These are phyloP conservation scores for Syzygium jambos DNA, from an alignment of 345 rosid species.

Conservation along the genomic window DNA sequence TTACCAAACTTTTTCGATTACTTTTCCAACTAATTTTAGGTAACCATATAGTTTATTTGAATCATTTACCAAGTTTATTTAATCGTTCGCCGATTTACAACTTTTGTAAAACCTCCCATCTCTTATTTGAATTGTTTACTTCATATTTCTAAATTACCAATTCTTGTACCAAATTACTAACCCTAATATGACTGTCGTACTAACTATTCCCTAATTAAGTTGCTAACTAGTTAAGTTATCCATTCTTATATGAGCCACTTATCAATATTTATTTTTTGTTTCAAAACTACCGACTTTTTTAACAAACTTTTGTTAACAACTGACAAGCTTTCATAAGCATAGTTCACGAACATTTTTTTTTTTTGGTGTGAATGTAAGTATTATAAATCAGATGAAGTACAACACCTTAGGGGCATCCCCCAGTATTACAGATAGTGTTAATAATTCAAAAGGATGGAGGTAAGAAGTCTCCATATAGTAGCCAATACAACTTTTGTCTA, in stretches of 20 bases:
- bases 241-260: neutral
- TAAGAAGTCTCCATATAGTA: too few relatives aligned
- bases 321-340: neutral
- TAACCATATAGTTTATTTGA: neutral
- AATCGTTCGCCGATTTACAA: neutral
- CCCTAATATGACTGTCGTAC: neutral
- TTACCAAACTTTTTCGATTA: neutral
- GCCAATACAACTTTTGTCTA: too few relatives aligned
- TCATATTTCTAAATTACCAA: neutral
- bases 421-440: too few relatives aligned
- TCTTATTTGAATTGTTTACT: neutral
- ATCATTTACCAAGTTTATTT: too few relatives aligned
- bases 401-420: too few relatives aligned
- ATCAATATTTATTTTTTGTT: neutral
- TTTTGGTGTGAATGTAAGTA: too few relatives aligned
- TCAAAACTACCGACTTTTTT: neutral
- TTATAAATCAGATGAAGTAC: too few relatives aligned
- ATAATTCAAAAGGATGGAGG: too few relatives aligned
- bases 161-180: neutral
- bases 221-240: neutral
- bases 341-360: neutral
- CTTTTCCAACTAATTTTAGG: neutral
- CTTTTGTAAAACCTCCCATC: neutral
- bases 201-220: neutral
- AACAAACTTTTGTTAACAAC: neutral